A percentile compares a stretch with the other conserved stretches of the same genome.
phyloP scores from a whole-genome alignment of 441 rosid genomes.

The Populus hybrid region DNA sequence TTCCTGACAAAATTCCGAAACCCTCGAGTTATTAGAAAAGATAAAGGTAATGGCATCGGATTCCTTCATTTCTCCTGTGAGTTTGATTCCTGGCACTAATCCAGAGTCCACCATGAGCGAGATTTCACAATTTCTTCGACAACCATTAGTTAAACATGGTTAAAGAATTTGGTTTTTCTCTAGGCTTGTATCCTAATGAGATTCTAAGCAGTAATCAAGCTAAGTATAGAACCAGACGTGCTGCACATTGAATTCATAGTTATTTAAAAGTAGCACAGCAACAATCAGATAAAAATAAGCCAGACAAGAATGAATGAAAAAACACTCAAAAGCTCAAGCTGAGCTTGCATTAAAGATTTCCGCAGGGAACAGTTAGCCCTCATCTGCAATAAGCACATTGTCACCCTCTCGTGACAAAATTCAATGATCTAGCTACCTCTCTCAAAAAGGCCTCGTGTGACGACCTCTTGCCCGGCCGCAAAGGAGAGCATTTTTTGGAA shows the following conservation, averaged over 20 bases:
- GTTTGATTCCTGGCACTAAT: too few species aligned
- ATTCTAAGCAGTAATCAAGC: background rate
- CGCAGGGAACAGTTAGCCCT: background rate
- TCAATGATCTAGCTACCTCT: background rate
- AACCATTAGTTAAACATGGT: too few species aligned
- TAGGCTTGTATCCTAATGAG: background rate
- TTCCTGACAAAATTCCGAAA: too few species aligned
- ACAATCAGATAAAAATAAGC: slow-evolving; percentile 3
- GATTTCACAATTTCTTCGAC: too few species aligned
- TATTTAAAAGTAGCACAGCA: background rate
- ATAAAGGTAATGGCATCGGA: too few species aligned
- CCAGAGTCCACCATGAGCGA: too few species aligned
- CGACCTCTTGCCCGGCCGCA: slow-evolving; percentile 68
- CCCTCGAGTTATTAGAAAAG: too few species aligned
- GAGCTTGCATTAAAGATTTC: slow-evolving; percentile 2
- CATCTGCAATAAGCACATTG: slow-evolving; percentile 1
- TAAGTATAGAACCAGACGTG: background rate
- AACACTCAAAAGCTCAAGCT: slow-evolving; percentile 1
- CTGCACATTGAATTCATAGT: slow-evolving; percentile 14
- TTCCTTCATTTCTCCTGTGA: too few species aligned
- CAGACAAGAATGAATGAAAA: background rate
- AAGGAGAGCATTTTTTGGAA: slow-evolving; percentile 77
- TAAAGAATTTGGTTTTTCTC: background rate
- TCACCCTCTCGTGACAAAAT: slow-evolving; percentile 46
- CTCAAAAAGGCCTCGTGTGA: slow-evolving; percentile 24